Evolutionary conservation across 2,329 filamentous ascomycete species (phyloP).

Genomic region (Colletotrichum liaoningense): DNA sequence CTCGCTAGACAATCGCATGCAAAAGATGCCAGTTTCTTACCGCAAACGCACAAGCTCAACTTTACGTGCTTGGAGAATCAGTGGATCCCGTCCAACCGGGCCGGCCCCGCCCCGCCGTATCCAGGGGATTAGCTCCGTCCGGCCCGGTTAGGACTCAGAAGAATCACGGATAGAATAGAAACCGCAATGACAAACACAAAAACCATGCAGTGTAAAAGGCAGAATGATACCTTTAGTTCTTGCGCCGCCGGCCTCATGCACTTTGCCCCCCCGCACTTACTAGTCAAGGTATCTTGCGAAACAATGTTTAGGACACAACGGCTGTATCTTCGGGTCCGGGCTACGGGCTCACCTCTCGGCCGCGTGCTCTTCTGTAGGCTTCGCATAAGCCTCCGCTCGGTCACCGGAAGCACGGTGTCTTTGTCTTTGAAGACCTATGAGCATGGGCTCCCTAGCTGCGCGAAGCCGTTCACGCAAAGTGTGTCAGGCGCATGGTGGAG

Average conservation of each 20-base stretch:
- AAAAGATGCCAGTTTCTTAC: slow-evolving; percentile 3
- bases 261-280: too few species aligned
- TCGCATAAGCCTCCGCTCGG: too few species aligned
- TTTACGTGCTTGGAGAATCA: not conserved
- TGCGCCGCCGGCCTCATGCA: too few species aligned
- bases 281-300: too few species aligned
- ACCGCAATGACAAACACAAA: too few species aligned
- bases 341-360: not conserved
- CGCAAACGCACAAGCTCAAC: not conserved
- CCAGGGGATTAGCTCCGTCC: not conserved
- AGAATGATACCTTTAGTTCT: rapidly evolving
- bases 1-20: slow-evolving; percentile 32
- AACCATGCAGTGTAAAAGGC: rapidly evolving
- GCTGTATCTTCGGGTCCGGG: not conserved
- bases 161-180: not conserved
- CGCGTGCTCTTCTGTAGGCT: too few species aligned
- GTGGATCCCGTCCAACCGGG: not conserved
- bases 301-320: too few species aligned
- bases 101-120: not conserved
- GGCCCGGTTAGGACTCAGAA: not conserved
- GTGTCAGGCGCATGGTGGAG: too few species aligned
- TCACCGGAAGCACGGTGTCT: too few species aligned
- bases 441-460: too few species aligned
- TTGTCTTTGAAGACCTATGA: too few species aligned
- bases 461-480: too few species aligned